Conservation (phyloP, 768 basidiomycete genomes). For the Boletus rufocinnamomeus region DNA sequence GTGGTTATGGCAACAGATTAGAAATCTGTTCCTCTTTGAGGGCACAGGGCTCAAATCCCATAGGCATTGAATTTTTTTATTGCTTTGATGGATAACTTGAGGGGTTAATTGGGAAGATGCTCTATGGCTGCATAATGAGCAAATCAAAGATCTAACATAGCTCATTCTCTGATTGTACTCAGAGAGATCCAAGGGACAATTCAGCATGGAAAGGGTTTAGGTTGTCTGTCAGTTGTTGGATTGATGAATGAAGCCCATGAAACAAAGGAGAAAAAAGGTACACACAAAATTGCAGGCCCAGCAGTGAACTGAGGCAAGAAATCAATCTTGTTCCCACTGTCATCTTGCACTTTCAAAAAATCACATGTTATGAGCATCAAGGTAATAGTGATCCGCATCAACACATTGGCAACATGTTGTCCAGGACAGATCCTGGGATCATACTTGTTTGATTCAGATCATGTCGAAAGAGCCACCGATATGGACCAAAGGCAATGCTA, state of each 20-base stretch:
- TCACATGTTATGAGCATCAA: slow-evolving; percentile 28
- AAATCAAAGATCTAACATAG: slow-evolving; percentile 9
- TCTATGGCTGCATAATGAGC: too few relatives aligned
- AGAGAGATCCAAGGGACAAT: slow-evolving; percentile 21
- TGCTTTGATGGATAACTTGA: too few relatives aligned
- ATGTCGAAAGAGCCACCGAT: background rate
- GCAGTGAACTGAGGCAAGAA: slow-evolving; percentile 26
- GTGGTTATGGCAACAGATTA: too few relatives aligned
- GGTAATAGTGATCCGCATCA: slow-evolving; percentile 28
- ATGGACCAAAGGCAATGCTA: background rate
- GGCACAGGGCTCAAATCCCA: too few relatives aligned
- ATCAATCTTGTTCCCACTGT: slow-evolving; percentile 23
- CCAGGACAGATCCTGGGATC: slow-evolving; percentile 27
- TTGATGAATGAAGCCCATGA: background rate
- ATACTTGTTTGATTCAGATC: background rate
- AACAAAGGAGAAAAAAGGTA: background rate
- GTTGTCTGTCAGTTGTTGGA: slow-evolving; percentile 19
- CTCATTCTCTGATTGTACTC: slow-evolving; percentile 9
- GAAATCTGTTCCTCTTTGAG: too few relatives aligned
- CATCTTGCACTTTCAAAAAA: slow-evolving; percentile 24
- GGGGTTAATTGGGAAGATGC: too few relatives aligned
- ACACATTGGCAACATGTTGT: slow-evolving; percentile 21
- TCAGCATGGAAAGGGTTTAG: slow-evolving; percentile 24
- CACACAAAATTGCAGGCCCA: slow-evolving; percentile 22
- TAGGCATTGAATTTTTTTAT: too few relatives aligned